Evolutionary conservation across 768 basidiomycete species (phyloP).

Genomic region (Tephrocybe sp.): DNA sequence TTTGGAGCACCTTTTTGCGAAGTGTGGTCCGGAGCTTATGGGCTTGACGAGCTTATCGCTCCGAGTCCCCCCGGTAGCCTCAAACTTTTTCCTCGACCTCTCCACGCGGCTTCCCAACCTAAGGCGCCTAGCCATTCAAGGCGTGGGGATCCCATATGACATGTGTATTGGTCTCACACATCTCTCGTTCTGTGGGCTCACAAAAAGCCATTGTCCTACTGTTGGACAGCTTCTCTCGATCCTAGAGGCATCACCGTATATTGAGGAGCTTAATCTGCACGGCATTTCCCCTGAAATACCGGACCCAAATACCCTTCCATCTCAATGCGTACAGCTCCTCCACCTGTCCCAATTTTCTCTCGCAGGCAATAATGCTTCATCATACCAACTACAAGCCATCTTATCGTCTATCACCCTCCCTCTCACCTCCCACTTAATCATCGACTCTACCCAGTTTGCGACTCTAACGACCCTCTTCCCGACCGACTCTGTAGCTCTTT

Average conservation of each 20-base stretch:
- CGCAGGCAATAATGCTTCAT: not conserved
- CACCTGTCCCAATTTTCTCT: not conserved
- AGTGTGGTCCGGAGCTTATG: conserved; percentile 23
- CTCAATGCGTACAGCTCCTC: not conserved
- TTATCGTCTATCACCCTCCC: not conserved
- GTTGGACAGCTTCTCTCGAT: conserved; percentile 31
- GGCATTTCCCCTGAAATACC: conserved; percentile 20
- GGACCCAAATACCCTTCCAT: not conserved
- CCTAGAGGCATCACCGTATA: conserved; percentile 29
- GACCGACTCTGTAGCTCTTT: too few relatives aligned
- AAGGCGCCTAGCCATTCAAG: conserved; percentile 30
- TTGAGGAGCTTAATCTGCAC: conserved; percentile 33
- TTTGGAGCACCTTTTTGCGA: conserved; percentile 29
- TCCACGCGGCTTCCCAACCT: conserved; percentile 24
- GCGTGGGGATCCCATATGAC: conserved; percentile 35
- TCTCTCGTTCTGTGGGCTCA: conserved; percentile 33
- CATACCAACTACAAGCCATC: not conserved
- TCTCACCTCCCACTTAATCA: too few relatives aligned
- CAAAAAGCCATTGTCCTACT: conserved; percentile 29
- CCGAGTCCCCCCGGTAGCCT: conserved; percentile 29
- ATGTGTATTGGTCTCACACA: conserved; percentile 29
- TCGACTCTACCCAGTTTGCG: too few relatives aligned
- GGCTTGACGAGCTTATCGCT: conserved; percentile 32
- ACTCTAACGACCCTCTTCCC: too few relatives aligned
- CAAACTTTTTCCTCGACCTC: conserved; percentile 20